Conservation (phyloP, 208 protist genomes). For the Histomonas meleagridis region DNA sequence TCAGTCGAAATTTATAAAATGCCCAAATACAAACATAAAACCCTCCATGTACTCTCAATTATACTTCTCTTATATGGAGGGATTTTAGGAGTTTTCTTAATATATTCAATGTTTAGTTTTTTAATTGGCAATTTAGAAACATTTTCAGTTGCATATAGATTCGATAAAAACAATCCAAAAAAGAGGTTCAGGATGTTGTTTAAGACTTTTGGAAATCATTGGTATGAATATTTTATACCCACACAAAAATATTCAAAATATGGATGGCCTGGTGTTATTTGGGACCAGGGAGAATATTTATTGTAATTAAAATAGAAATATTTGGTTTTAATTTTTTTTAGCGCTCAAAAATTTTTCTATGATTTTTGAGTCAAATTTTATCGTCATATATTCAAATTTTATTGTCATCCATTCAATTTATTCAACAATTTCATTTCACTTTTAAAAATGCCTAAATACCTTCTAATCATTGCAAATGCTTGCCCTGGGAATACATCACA, state of each 20-base stretch:
- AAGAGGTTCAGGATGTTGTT: too few species aligned
- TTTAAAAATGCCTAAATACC: not conserved
- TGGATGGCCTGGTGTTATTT: not conserved
- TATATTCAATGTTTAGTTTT: not conserved
- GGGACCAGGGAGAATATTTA: not conserved
- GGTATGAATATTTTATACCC: not conserved
- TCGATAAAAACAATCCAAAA: not conserved
- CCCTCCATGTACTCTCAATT: not conserved
- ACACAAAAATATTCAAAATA: not conserved
- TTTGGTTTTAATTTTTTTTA: too few species aligned
- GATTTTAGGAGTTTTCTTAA: not conserved
- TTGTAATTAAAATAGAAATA: too few species aligned
- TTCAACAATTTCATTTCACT: not conserved
- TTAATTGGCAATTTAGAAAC: not conserved
- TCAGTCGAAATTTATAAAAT: not conserved
- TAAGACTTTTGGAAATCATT: not conserved
- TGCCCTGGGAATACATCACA: not conserved
- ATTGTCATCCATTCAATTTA: too few species aligned
- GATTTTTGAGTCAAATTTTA: too few species aligned
- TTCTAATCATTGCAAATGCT: not conserved
- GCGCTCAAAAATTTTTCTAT: too few species aligned
- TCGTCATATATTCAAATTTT: too few species aligned
- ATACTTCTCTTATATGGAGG: not conserved
- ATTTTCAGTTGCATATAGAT: not conserved
- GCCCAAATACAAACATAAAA: not conserved